Evolutionary conservation across 1,284 basidiomycete genomes (phyloP), one percentile per base, ranked within the genome.

Genomic region (Cutaneotrichosporon cavernicola): DNA sequence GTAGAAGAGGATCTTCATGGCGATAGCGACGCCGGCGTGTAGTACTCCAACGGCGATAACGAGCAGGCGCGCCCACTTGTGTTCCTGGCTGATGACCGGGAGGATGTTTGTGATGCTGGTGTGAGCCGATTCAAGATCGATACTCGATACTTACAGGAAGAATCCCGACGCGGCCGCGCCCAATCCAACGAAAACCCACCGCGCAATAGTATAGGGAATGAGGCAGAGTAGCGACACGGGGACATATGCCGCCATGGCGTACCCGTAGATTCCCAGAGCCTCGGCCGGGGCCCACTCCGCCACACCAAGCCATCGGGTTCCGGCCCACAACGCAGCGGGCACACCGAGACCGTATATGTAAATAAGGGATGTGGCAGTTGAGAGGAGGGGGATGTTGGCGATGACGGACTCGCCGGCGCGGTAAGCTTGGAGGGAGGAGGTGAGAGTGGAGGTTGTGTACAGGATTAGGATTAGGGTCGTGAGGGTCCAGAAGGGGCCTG

Each of bases 401-500:
- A 65, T 49, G 30, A 61, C 56, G 11, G 62, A 49, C n/a, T 63
- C 61, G 46, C 71, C 69, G 31, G 89, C 89, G 49, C 96, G 85
- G 80, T 92, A 96, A 22, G 87, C 85, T 1, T 88, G 83, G 70
- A 97, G 89, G 47, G 90, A 91, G 8, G 90, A 87, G 2, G 89
- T 91, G 51, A 97, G 87, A 26, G 90, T 92, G 0, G 93, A 95
- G 38, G 90, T 94, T 63, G 95, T 87, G 82, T 94, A 97, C 62
- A 97, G 86, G 1, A 88, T 85, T 74, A 97, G 91, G 58, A 96
- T 90, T 68, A 97, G 86, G 1, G 93, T 96, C 0, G 92, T 94
- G 56, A 95, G 85, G 0, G 92, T 91, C 94, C 94, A 97, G 82
- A 97, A 97, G 0, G 94, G 92, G 1, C 94, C 93, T 82, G 67